Conservation (phyloP, 2,329 filamentous ascomycete species). For the Penicillium sp. region DNA sequence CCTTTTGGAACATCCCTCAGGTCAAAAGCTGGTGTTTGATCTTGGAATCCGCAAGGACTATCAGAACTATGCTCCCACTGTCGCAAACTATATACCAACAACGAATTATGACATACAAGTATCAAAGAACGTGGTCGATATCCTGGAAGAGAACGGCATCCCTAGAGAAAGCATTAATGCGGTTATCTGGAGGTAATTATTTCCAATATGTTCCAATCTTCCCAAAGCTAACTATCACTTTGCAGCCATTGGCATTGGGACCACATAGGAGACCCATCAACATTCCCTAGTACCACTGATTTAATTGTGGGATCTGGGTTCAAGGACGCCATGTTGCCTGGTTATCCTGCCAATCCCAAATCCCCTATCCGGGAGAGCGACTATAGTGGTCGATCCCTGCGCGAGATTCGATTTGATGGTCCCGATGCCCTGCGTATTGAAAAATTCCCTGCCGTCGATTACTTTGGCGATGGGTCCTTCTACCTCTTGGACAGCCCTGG, state of each 20-base stretch:
- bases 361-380: conserved; percentile 18
- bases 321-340: conserved; percentile 4
- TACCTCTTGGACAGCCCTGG: conserved; percentile 47
- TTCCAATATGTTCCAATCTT: background rate
- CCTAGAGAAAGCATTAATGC: conserved; percentile 21
- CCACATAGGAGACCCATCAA: conserved; percentile 26
- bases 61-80: conserved; percentile 24
- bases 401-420: conserved; percentile 18
- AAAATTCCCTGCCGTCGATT: conserved; percentile 44
- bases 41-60: conserved; percentile 33
- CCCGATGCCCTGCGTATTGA: conserved; percentile 24
- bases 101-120: conserved; percentile 19
- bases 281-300: conserved; percentile 21
- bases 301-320: background rate
- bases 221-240: background rate
- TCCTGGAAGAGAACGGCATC: conserved; percentile 20
- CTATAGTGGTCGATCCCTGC: conserved; percentile 11
- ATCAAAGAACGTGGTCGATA: conserved; percentile 24
- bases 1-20: conserved; percentile 12
- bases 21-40: conserved; percentile 28
- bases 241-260: conserved; percentile 30
- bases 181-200: conserved; percentile 13
- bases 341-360: conserved; percentile 20
- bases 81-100: conserved; percentile 17
- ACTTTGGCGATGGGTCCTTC: conserved; percentile 56